Evolutionary conservation across 495 filamentous ascomycete species (phyloP), one percentile per base, ranked within the genome.

Genomic region (Penicillium arizonense): DNA sequence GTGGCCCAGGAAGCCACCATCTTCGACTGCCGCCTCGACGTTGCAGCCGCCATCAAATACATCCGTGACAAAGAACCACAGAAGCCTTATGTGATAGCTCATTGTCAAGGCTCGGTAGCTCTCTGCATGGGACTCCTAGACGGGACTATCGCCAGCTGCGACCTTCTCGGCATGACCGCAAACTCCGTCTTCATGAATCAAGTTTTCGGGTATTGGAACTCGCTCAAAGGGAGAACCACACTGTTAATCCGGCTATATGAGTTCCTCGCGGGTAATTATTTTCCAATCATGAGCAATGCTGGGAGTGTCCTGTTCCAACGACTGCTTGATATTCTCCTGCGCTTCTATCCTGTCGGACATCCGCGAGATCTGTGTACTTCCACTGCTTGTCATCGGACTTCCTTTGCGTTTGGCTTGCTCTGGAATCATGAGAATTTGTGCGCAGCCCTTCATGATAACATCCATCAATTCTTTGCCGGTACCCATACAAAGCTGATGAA

Each of bases 171-270:
- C n/a, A 69, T 87, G 38, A 84, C 81, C 1, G 79, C 77, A 53
- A 82, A 76, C 33, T 79, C 85, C 30, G 84, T 87, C 2, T 87
- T 89, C 71, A 78, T 84, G 66, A 81, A 85, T 62, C 84, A 84
- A 6, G 71, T 80, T 33, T 87, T 81, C 72, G 69, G 65, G 26
- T 71, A 69, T 5, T 64, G 80, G 55, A 88, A 89, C 62, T 71
- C 80, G 58, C 59, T 78, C 53, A 88, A 88, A 68, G 78, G 77
- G 28, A 62, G 64, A 35, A 68, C 73, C 1, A 79, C 81, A 0
- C 52, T 83, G 4, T 65, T 62, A 0, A 55, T 64, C 21, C 50
- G 49, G 2, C 9, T 56, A 0, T 62, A 62, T 21, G 50, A 64
- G 14, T 33, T 44, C 1, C 5, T 64, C 13, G 52, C 41, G 2